phyloP scores from a whole-genome alignment of 1,284 basidiomycete species.

The Rhodotorula sp. region DNA sequence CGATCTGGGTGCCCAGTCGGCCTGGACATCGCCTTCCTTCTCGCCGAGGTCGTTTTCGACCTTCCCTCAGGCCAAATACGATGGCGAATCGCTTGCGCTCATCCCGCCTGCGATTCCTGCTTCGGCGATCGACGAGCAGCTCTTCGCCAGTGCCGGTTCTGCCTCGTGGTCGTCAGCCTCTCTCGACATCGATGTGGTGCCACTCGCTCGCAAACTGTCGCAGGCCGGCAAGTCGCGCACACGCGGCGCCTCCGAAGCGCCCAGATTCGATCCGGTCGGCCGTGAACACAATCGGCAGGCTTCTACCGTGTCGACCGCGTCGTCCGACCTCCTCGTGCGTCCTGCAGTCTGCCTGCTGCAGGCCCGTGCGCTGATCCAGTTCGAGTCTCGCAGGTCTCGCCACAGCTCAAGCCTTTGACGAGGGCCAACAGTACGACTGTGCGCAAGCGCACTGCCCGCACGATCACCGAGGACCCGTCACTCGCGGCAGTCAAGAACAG shows the following conservation, averaged over 20 bases:
- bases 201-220: not conserved
- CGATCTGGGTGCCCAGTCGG: not conserved
- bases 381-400: slow-evolving; percentile 1
- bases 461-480: not conserved
- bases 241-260: not conserved
- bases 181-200: not conserved
- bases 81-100: not conserved
- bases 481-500: slow-evolving; percentile 1
- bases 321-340: slow-evolving; percentile 4
- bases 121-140: not conserved
- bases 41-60: not conserved
- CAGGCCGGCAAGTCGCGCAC: not conserved
- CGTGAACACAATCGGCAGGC: not conserved
- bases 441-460: no score
- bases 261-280: not conserved
- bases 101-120: not conserved
- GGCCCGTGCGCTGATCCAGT: not conserved
- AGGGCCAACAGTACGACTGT: not conserved
- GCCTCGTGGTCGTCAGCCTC: no score
- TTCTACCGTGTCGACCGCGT: not conserved
- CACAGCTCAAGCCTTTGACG: not conserved
- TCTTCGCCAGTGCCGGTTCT: no score
- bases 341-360: not conserved
- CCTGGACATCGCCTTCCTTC: not conserved
- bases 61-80: no score